Conservation (phyloP, 2,329 filamentous ascomycete species). For the Eutypella sp. region DNA sequence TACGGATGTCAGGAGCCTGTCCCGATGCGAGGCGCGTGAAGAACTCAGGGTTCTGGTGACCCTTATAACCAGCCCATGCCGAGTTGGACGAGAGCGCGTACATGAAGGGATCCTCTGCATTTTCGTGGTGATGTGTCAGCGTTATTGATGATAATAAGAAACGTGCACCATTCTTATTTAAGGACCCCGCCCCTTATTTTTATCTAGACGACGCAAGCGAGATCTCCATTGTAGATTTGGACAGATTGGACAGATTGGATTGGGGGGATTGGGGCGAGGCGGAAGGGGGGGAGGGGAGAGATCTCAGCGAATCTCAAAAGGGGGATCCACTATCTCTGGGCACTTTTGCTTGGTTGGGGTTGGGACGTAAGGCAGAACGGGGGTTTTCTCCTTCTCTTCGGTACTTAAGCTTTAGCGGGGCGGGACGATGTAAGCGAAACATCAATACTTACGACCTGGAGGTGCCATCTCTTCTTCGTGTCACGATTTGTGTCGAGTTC, state of each 20-base stretch:
- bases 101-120: constrained; percentile 51
- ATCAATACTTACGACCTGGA: not conserved
- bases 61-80: constrained; percentile 63
- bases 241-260: not conserved
- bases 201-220: not conserved
- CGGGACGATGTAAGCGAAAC: not conserved
- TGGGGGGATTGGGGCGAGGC: too few species aligned
- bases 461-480: not conserved
- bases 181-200: constrained; percentile 4
- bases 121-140: constrained; percentile 10
- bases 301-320: not conserved
- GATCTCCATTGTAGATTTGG: not conserved
- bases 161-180: constrained; percentile 7
- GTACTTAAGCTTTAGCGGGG: not conserved
- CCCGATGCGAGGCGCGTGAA: constrained; percentile 63
- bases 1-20: constrained; percentile 60
- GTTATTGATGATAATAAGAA: too few species aligned
- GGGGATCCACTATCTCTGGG: not conserved
- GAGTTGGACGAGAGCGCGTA: constrained; percentile 64
- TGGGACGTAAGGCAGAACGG: not conserved
- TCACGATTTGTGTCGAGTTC: not conserved
- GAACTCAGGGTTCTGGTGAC: constrained; percentile 63
- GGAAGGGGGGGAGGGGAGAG: too few species aligned
- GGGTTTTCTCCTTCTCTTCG: not conserved
- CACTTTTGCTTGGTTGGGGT: not conserved